Conservation (phyloP, 1,284 basidiomycete species). For the Meripilus lineatus region DNA sequence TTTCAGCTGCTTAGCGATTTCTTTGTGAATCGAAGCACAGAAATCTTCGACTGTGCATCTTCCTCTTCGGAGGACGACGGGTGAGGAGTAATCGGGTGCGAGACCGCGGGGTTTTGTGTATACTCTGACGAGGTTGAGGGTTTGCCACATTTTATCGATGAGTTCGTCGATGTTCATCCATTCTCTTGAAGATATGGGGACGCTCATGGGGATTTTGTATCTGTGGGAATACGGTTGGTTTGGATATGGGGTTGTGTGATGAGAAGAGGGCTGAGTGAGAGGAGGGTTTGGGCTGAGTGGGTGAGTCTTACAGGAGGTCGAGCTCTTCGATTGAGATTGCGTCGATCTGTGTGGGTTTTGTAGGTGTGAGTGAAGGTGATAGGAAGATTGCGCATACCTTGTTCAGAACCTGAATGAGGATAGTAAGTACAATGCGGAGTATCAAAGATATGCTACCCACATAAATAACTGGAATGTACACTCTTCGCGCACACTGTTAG, state of each 20-base stretch:
- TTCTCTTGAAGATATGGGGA: constrained; percentile 88
- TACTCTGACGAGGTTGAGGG: constrained; percentile 84
- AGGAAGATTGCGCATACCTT: constrained; percentile 50
- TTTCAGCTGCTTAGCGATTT: constrained; percentile 91
- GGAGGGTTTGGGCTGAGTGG: constrained; percentile 16
- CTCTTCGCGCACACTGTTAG: constrained; percentile 43
- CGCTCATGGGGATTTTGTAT: constrained; percentile 92
- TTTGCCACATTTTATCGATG: constrained; percentile 87
- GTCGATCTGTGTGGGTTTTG: constrained; percentile 71
- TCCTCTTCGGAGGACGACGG: constrained; percentile 76
- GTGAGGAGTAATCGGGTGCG: constrained; percentile 82
- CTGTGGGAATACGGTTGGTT: constrained; percentile 27
- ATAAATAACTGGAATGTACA: constrained; percentile 91
- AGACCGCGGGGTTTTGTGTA: constrained; percentile 95
- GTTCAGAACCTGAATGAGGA: constrained; percentile 60
- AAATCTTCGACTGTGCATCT: constrained; percentile 88
- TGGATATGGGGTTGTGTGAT: constrained; percentile 1
- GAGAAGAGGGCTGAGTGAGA: constrained; percentile 10
- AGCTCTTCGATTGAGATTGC: constrained; percentile 98
- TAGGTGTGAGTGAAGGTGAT: constrained; percentile 2
- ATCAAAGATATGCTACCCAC: constrained; percentile 41
- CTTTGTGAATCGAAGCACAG: constrained; percentile 86
- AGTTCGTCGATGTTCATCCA: constrained; percentile 99
- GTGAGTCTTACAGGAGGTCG: constrained; percentile 83
- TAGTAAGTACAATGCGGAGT: neutral